Base-by-base conservation (phyloP, 2,329 filamentous ascomycete species). In the Neopestalotiopsis clavispora region DNA sequence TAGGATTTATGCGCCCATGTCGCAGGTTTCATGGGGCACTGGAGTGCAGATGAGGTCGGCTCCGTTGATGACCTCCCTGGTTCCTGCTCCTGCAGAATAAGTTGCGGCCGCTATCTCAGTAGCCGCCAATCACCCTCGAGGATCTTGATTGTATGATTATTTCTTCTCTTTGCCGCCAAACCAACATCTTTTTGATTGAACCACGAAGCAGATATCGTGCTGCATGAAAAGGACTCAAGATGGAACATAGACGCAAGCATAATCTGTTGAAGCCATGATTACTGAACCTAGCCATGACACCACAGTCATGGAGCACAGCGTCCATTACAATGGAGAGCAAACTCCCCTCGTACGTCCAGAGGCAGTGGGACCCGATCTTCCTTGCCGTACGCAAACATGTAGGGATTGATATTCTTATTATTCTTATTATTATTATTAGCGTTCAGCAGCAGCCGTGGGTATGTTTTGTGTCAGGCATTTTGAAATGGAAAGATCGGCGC, bases 401-500 rank as follows among this genome's bases (percentile, higher is more conserved):
- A 38, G 45, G 45, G 20, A 52, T 28, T 28, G 23, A 28, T 28
- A 28, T 28, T 28, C 23, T 28, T 28, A 28, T 28, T 52, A 52
- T 52, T 20, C 45, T 52, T 52, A 52, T 52, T 52, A 30, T 52
- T 52, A 14, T 9, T 34, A 38, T 38, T 38, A 38, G 34, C 34
- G 34, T 38, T 7, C 34, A 38, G 45, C n/a, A 52, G 45, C n/a
- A 52, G 17, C 45, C 45, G 45, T 52, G 45, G 45, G 45, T 17
- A 63, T 64, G 65, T 49, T 45, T 38, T 60, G 42, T 45, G 40
- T 56, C 66, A 61, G 42, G 62, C 67, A 66, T 67, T 28, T 3
- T 59, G 20, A 67, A 30, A 17, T 56, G 49, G 58, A 58, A n/a
- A 63, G 32, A 62, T 62, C 40, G 42, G 58, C 60, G 67, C 63